phyloP scores from a whole-genome alignment of 2,329 filamentous ascomycete species.

The Botrytis elliptica region DNA sequence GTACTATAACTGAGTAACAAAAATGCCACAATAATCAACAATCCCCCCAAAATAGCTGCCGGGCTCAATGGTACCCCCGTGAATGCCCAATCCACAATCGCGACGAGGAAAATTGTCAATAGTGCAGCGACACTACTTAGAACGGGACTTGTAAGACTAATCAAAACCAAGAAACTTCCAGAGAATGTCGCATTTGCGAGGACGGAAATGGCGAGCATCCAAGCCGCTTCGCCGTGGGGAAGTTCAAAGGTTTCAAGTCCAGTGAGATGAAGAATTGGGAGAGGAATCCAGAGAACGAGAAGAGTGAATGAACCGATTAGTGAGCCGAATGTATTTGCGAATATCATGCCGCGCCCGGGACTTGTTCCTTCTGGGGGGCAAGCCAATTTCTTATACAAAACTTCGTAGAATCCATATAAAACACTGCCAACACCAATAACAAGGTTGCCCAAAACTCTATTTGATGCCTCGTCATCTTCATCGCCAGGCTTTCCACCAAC shows the following conservation, averaged over 20 bases:
- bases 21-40: constrained; percentile 86
- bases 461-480: constrained; percentile 54
- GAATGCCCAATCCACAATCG: constrained; percentile 82
- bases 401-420: constrained; percentile 95
- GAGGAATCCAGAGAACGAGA: constrained; percentile 83
- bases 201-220: constrained; percentile 77
- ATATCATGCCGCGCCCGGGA: constrained; percentile 87
- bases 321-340: constrained; percentile 88
- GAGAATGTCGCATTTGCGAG: constrained; percentile 89
- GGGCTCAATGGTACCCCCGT: constrained; percentile 73
- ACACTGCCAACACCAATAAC: constrained; percentile 89
- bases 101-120: constrained; percentile 95
- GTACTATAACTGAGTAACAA: constrained; percentile 86
- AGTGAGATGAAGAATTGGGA: constrained; percentile 77
- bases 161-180: constrained; percentile 88
- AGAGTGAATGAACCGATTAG: constrained; percentile 86
- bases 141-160: constrained; percentile 88
- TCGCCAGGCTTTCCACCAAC: constrained; percentile 44
- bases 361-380: constrained; percentile 89
- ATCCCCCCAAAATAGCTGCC: constrained; percentile 77
- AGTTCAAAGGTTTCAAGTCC: constrained; percentile 82
- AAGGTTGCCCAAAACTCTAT: constrained; percentile 79
- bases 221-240: constrained; percentile 73
- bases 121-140: constrained; percentile 89
- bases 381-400: constrained; percentile 89